Evolutionary conservation across 2,329 filamentous ascomycete species (phyloP), one percentile per base, ranked within the genome.

Genomic region (Akanthomyces uredinophilus): DNA sequence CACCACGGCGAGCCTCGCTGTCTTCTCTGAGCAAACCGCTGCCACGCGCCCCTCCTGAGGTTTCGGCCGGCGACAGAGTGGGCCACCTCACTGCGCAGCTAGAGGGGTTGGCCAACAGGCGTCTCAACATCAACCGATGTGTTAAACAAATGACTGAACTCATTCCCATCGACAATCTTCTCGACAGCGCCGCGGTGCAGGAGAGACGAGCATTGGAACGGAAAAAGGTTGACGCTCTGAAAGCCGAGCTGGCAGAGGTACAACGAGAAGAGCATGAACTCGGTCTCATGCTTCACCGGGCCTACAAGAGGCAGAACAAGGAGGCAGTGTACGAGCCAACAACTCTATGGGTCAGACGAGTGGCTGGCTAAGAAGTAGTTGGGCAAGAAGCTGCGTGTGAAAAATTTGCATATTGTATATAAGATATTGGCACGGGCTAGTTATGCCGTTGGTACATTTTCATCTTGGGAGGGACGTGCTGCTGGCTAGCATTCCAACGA

Each of bases 91-190:
- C 89, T 68, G 84, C 87, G 5, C 83, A 85, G 68, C 83, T 90
- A 35, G 80, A 86, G 47, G 81, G 83, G 54, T 81, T 95, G 8
- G 78, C 79, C 1, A 86, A 89, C 69, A 85, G 90, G 50, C 85
- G 87, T 60, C 79, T 82, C 64, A 94, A 93, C 74, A 85, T 94
- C 69, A 83, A 85, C 70, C 86, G 81, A 27, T 86, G 88, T 64
- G 90, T 95, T 71, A 79, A 83, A 65, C 89, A 94, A 72, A 87
- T 94, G 80, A 91, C 87, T 63, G 86, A 91, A 72, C 81, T 92
- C 63, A 89, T 92, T 80, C 89, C 89, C 46, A 86, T 82, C 41
- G 87, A 90, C 71, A 85, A 83, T 65, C 79, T 91, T 44, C 78
- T 90, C 70, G 84, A 86, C 35, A 88, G 87, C 68, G 81, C 86